Percentiles rank a stretch among this genome's conserved stretches.
Evolutionary conservation across 1,139 yeast species (phyloP).

Genomic region (Pichia sp.): DNA sequence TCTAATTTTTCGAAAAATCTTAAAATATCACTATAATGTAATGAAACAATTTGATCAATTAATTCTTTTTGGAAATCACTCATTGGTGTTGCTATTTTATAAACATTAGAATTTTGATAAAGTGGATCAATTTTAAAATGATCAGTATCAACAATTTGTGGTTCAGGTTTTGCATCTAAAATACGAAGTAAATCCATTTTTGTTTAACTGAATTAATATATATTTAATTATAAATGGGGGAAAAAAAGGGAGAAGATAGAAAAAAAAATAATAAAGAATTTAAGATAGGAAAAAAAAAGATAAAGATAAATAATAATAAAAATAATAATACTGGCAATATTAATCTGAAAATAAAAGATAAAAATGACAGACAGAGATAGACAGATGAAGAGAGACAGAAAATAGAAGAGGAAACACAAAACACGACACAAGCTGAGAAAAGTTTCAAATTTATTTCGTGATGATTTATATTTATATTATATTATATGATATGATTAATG

Average conservation of each 20-base stretch:
- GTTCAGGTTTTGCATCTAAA: conserved; percentile 81
- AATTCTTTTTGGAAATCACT: conserved; percentile 83
- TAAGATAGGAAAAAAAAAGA: no score
- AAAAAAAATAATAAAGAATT: background rate
- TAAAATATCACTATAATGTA: conserved; percentile 85
- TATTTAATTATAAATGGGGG: background rate
- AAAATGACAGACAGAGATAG: no score
- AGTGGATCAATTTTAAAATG: conserved; percentile 28
- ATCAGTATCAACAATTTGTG: conserved; percentile 55
- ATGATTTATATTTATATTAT: no score
- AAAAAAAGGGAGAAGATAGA: background rate
- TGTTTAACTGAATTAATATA: background rate
- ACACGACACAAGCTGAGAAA: no score
- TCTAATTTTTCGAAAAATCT: conserved; percentile 62
- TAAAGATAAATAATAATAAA: no score
- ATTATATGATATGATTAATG: no score
- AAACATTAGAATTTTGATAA: conserved; percentile 51
- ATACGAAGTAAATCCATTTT: conserved; percentile 71
- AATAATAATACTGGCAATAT: no score
- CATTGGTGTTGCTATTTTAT: conserved; percentile 80
- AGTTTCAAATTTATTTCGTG: no score
- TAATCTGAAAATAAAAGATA: no score
- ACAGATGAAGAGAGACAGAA: no score
- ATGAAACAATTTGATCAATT: conserved; percentile 86
- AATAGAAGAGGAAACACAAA: no score